These are phyloP conservation scores for Coniochaeta prunicola DNA, from an alignment of 2,329 filamentous ascomycete genomes.

Conservation along the genomic window DNA sequence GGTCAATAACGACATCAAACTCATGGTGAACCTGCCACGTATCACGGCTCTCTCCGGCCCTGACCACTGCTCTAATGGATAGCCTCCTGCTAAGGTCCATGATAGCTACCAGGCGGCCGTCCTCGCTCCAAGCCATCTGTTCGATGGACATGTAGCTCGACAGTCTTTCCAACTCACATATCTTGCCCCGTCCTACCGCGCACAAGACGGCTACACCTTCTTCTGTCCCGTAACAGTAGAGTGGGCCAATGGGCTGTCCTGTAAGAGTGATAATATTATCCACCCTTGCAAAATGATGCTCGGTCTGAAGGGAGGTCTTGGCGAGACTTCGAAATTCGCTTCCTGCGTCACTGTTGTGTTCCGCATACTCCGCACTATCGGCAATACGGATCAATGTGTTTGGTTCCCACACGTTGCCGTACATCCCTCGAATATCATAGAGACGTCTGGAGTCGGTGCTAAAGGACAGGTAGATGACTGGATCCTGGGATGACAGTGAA, in stretches of 20 bases:
- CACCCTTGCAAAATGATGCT: not conserved
- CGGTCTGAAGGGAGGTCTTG: not conserved
- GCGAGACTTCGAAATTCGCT: not conserved
- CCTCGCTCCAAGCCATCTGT: constrained; percentile 4
- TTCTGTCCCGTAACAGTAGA: constrained; percentile 8
- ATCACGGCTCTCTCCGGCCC: not conserved
- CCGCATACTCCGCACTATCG: constrained; percentile 7
- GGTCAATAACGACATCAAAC: not conserved
- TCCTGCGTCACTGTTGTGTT: constrained; percentile 2
- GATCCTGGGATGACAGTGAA: constrained; percentile 18
- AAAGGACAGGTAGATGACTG: constrained; percentile 9
- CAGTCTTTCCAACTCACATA: constrained; percentile 1
- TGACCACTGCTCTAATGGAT: not conserved
- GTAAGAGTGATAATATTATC: not conserved
- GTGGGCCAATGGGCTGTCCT: constrained; percentile 3
- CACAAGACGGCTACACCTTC: constrained; percentile 3
- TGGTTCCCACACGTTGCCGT: constrained; percentile 18
- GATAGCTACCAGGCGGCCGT: constrained; percentile 3
- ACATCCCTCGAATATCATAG: constrained; percentile 12
- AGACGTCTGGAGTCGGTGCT: constrained; percentile 13
- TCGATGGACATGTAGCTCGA: constrained; percentile 2
- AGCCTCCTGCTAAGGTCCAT: not conserved
- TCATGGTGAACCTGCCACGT: constrained; percentile 1
- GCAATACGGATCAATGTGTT: constrained; percentile 11
- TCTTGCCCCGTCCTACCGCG: constrained; percentile 2